These are phyloP conservation scores for Henckelia pumila DNA, from an alignment of 257 asterid genomes.

Conservation along the genomic window DNA sequence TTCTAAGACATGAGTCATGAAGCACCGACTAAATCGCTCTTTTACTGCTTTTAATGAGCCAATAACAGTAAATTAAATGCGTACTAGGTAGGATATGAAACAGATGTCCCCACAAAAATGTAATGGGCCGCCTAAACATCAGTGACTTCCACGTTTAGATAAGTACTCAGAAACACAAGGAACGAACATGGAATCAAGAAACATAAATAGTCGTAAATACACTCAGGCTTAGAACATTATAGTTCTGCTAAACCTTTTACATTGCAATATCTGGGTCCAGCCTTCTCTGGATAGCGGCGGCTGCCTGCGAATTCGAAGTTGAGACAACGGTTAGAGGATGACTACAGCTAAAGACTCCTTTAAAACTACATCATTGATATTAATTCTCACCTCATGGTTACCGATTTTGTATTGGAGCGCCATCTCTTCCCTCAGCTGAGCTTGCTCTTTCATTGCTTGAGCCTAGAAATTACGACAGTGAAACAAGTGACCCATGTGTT, in stretches of 20 bases:
- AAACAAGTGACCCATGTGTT: neutral
- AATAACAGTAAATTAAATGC: neutral
- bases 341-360: neutral
- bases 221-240: neutral
- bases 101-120: neutral
- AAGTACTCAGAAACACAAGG: neutral
- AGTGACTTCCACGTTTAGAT: neutral
- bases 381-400: neutral
- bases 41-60: neutral
- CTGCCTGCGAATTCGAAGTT: slow-evolving; percentile 55
- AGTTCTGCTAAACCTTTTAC: neutral
- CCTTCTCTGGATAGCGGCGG: slow-evolving; percentile 94
- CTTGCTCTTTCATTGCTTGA: slow-evolving; percentile 99
- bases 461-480: slow-evolving; percentile 46
- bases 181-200: neutral
- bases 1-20: neutral
- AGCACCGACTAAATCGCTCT: neutral
- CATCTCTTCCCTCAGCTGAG: slow-evolving; percentile 96
- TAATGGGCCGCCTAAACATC: neutral
- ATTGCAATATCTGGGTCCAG: slow-evolving; percentile 53
- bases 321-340: neutral
- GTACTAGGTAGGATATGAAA: neutral
- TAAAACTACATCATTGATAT: neutral
- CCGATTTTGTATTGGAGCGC: slow-evolving; percentile 18
- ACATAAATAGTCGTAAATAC: neutral